Percentiles rank a stretch among this genome's conserved stretches.
Evolutionary conservation across 2,329 filamentous ascomycete genomes (phyloP).

Genomic region (Fonsecaea pedrosoi): DNA sequence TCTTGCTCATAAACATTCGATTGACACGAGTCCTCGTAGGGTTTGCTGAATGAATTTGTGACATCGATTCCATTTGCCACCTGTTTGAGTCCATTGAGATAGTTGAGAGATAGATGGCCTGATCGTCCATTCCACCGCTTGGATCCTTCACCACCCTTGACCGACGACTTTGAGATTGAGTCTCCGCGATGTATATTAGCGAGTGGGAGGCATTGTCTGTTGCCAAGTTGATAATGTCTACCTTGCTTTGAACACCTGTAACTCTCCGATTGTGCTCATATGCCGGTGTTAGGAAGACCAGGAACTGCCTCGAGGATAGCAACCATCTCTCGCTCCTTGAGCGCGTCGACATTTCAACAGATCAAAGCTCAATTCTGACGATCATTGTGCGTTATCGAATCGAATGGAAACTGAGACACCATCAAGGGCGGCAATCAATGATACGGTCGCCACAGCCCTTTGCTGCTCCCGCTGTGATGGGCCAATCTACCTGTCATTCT

Average conservation of each 20-base stretch:
- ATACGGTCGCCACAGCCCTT: background rate
- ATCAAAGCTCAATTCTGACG: background rate
- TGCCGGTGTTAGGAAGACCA: background rate
- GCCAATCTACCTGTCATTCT: background rate
- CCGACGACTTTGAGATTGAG: background rate
- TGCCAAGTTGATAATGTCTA: background rate
- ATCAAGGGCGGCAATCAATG: background rate
- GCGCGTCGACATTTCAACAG: background rate
- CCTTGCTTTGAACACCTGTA: background rate
- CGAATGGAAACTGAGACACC: background rate
- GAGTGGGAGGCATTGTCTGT: background rate
- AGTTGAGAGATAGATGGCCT: background rate
- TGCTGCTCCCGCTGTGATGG: background rate
- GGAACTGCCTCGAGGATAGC: background rate
- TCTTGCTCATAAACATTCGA: background rate
- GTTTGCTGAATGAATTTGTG: background rate
- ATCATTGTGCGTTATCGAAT: background rate
- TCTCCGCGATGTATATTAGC: background rate
- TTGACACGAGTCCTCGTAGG: background rate
- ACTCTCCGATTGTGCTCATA: background rate
- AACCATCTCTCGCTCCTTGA: background rate
- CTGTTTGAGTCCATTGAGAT: background rate
- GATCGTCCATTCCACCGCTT: background rate
- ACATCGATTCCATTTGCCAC: background rate
- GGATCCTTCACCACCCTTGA: background rate